Evolutionary conservation across 495 filamentous ascomycete genomes (phyloP).

Genomic region (Trichoderma virens): DNA sequence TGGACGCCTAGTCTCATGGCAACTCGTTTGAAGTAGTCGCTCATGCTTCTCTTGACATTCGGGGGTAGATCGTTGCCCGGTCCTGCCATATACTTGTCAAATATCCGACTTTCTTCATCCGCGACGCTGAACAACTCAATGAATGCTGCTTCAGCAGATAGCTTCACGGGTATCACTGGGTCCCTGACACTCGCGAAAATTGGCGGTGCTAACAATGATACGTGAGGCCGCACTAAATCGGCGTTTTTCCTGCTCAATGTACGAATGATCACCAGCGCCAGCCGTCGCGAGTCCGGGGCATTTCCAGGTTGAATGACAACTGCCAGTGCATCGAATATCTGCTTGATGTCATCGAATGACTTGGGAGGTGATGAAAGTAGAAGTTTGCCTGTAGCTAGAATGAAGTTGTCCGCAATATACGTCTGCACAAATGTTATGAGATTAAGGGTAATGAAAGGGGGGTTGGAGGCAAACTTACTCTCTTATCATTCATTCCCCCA

Average conservation of each 20-base stretch:
- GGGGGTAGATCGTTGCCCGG: slow-evolving; percentile 46
- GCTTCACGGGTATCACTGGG: slow-evolving; percentile 89
- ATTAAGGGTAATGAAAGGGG: slow-evolving; percentile 1
- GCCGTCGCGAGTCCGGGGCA: slow-evolving; percentile 72
- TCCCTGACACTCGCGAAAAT: slow-evolving; percentile 90
- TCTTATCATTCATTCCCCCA: slow-evolving; percentile 69
- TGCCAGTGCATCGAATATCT: slow-evolving; percentile 69
- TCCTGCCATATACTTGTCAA: slow-evolving; percentile 75
- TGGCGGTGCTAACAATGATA: slow-evolving; percentile 67
- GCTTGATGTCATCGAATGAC: slow-evolving; percentile 62
- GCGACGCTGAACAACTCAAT: slow-evolving; percentile 89
- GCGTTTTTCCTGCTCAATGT: slow-evolving; percentile 70
- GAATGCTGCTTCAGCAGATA: slow-evolving; percentile 91
- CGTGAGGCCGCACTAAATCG: slow-evolving; percentile 70
- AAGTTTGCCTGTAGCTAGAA: slow-evolving; percentile 93
- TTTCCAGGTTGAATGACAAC: slow-evolving; percentile 66
- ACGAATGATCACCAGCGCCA: slow-evolving; percentile 82
- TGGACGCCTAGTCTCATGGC: slow-evolving; percentile 73
- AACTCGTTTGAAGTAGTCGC: slow-evolving; percentile 94
- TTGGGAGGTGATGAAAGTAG: slow-evolving; percentile 59
- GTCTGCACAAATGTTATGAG: slow-evolving; percentile 37
- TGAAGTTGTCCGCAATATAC: slow-evolving; percentile 80
- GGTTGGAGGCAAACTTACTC: slow-evolving; percentile 40
- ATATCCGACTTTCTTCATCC: slow-evolving; percentile 74
- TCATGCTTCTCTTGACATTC: slow-evolving; percentile 79